phyloP scores from a whole-genome alignment of 2,329 filamentous ascomycete genomes.

The Microcyclospora tardicrescens region DNA sequence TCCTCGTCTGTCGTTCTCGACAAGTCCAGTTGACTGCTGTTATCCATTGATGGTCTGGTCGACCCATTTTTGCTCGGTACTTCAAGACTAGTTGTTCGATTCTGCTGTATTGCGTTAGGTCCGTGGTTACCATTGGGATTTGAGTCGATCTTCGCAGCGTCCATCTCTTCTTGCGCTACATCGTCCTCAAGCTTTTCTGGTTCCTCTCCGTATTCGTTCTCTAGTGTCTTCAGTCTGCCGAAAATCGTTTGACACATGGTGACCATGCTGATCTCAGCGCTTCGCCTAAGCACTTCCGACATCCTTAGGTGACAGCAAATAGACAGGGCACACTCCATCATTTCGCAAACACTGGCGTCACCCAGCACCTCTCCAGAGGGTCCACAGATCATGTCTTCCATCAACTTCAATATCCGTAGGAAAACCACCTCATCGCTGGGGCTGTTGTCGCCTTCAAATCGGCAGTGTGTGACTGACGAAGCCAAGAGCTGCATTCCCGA shows the following conservation, averaged over 20 bases:
- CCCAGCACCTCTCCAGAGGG: conserved; percentile 87
- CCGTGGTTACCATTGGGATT: conserved; percentile 30
- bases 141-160: conserved; percentile 73
- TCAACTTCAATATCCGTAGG: conserved; percentile 84
- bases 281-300: conserved; percentile 77
- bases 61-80: conserved; percentile 22
- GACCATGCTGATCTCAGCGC: conserved; percentile 93
- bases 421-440: conserved; percentile 92
- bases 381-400: conserved; percentile 96
- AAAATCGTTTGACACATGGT: conserved; percentile 99
- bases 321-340: conserved; percentile 96
- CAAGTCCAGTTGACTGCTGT: conserved; percentile 32
- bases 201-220: conserved; percentile 52
- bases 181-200: conserved; percentile 52
- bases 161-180: conserved; percentile 51
- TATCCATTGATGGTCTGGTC: conserved; percentile 23
- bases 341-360: conserved; percentile 95
- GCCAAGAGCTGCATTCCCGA: conserved; percentile 91
- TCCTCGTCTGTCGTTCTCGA: conserved; percentile 21
- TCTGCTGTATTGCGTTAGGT: conserved; percentile 27
- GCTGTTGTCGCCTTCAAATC: conserved; percentile 92
- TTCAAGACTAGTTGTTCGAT: conserved; percentile 44
- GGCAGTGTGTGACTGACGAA: conserved; percentile 89
- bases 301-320: conserved; percentile 93
- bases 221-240: conserved; percentile 75